phyloP scores from a whole-genome alignment of 2,329 filamentous ascomycete genomes.

The Pestalotiopsis sp. region DNA sequence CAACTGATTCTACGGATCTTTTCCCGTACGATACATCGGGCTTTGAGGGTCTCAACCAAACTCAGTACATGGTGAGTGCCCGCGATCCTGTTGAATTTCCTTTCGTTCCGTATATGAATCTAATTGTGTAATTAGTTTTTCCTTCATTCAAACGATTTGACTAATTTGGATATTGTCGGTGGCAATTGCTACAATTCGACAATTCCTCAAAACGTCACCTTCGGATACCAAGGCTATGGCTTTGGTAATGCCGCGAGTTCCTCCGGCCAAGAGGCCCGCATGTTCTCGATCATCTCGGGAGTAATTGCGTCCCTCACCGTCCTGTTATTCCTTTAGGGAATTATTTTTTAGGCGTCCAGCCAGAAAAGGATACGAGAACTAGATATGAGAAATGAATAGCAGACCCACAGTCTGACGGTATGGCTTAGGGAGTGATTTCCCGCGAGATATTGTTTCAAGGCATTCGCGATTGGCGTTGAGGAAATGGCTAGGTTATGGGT shows the following conservation, averaged over 20 bases:
- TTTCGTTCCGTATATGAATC: neutral
- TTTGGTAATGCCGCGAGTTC: slow-evolving; percentile 36
- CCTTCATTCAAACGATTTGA: slow-evolving; percentile 69
- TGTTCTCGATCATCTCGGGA: no score
- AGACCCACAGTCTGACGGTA: neutral
- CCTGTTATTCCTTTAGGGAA: neutral
- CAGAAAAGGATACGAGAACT: no score
- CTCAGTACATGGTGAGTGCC: slow-evolving; percentile 63
- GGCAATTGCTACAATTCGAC: slow-evolving; percentile 69
- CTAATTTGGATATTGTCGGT: slow-evolving; percentile 64
- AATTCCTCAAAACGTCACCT: slow-evolving; percentile 72
- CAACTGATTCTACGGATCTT: slow-evolving; percentile 66
- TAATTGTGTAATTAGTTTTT: slow-evolving; percentile 56
- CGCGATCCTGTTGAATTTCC: neutral
- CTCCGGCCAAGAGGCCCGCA: neutral
- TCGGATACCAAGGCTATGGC: slow-evolving; percentile 62
- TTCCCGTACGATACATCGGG: slow-evolving; percentile 78
- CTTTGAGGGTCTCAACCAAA: slow-evolving; percentile 68
- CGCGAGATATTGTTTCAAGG: neutral
- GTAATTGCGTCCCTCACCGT: no score
- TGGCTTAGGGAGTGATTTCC: neutral
- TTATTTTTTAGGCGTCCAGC: no score
- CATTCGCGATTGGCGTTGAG: neutral
- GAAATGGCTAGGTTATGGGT: neutral
- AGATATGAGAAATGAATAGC: no score